These are phyloP conservation scores for Plectranthus barbatus DNA, from an alignment of 257 asterid genomes.

Conservation along the genomic window DNA sequence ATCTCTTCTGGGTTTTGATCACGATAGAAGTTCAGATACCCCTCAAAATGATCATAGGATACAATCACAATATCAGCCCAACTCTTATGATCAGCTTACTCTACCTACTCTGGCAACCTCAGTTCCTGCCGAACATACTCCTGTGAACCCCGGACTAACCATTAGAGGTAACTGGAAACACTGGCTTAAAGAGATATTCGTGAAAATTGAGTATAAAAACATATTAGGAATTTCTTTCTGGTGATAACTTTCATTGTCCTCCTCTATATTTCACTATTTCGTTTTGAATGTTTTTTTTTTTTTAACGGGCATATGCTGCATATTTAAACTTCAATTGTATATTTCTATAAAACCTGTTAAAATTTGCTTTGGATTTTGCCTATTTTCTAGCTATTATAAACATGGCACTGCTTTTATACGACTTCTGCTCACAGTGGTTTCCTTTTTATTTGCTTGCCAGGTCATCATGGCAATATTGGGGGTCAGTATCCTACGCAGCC, in stretches of 20 bases:
- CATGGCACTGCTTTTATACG: not conserved
- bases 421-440: slow-evolving; percentile 3
- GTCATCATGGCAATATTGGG: slow-evolving; percentile 40
- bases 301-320: not conserved
- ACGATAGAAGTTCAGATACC: slow-evolving; percentile 33
- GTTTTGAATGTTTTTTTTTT: not conserved
- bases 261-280: not conserved
- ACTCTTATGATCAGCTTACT: slow-evolving; percentile 46
- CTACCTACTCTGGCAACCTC: slow-evolving; percentile 51
- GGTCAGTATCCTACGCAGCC: slow-evolving; percentile 39
- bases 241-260: no score
- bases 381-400: not conserved
- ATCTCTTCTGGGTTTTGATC: slow-evolving; percentile 60
- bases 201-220: not conserved
- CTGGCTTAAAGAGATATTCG: not conserved
- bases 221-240: not conserved
- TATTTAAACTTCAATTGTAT: not conserved
- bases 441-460: slow-evolving; percentile 29
- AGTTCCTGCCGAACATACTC: slow-evolving; percentile 48
- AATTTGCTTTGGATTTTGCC: not conserved
- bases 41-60: slow-evolving; percentile 30
- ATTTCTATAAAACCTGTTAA: no score
- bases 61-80: slow-evolving; percentile 39
- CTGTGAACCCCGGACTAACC: slow-evolving; percentile 38
- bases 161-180: slow-evolving; percentile 50